Evolutionary conservation across 768 basidiomycete species (phyloP), one percentile per base, ranked within the genome.

Genomic region (Hydnum rufescens): DNA sequence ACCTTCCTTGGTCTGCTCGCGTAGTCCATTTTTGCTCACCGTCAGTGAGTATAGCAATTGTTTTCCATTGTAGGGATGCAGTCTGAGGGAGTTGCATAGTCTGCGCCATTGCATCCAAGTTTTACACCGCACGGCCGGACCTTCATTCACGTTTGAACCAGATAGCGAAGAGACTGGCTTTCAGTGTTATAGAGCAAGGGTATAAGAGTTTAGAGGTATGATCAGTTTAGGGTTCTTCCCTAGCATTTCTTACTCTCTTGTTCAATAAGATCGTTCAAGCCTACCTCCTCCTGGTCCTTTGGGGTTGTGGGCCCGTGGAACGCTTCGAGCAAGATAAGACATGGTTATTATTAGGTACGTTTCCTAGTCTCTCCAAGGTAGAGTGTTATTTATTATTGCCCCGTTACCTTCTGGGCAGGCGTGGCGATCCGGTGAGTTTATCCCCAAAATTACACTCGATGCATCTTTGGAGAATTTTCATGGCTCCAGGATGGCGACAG

Each of bases 301-400:
- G 87, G 82, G 88, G 90, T 4, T 81, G 87, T 58, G 90, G 90
- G 22, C 90, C 92, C 3, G 89, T 90, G 22, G 90, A 97, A 64
- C 76, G 90, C 4, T 99, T 88, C 60, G 93, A 99, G 62, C 88
- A 93, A 59, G 93, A 99, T 65, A 78, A 82, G 59, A 96, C 92
- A 0, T 97, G 89, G 87, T 63, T 88, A 57, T 67, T 85, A 16
- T 67, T 96, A 23, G 89, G 89, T 50, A 25, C 26, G 25, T n/a
- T n/a, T n/a, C n/a, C n/a, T n/a, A n/a, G n/a, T n/a, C n/a, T n/a
- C n/a, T n/a, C n/a, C n/a, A n/a, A n/a, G n/a, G n/a, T n/a, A n/a
- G n/a, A n/a, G n/a, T n/a, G n/a, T n/a, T n/a, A n/a, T n/a, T n/a
- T n/a, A n/a, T n/a, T n/a, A n/a, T n/a, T n/a, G n/a, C n/a, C n/a